Evolutionary conservation across 768 basidiomycete species (phyloP).

Genomic region (Solioccasus polychromus): DNA sequence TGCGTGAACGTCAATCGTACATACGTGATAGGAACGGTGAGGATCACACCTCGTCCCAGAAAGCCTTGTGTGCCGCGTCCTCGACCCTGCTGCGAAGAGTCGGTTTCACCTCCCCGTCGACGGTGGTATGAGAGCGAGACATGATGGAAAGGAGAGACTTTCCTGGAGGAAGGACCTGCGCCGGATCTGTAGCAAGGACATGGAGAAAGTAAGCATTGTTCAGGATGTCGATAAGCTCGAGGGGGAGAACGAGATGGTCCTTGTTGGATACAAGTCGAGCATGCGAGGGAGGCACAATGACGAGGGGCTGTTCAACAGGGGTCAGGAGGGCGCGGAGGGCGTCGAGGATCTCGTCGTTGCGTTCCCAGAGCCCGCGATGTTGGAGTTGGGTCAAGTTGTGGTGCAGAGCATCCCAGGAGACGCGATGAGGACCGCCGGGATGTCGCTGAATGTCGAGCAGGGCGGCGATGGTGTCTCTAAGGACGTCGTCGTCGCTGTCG

Average conservation of each 20-base stretch:
- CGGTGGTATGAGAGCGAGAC: constrained; percentile 25
- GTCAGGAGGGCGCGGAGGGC: constrained; percentile 18
- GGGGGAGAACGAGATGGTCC: constrained; percentile 39
- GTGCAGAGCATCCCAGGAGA: constrained; percentile 24
- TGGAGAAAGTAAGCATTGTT: constrained; percentile 67
- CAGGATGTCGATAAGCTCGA: constrained; percentile 53
- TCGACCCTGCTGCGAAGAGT: constrained; percentile 48
- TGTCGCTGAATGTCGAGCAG: constrained; percentile 21
- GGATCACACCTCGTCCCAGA: constrained; percentile 68
- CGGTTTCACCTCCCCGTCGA: constrained; percentile 19
- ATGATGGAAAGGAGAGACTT: constrained; percentile 72
- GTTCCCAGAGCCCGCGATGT: constrained; percentile 26
- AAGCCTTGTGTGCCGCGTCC: constrained; percentile 54
- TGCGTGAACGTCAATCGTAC: constrained; percentile 31
- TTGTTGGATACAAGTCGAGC: constrained; percentile 21
- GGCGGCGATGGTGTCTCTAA: constrained; percentile 19
- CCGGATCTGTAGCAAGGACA: constrained; percentile 60
- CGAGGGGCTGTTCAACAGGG: constrained; percentile 11
- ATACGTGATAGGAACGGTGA: constrained; percentile 4
- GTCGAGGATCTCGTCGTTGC: constrained; percentile 26
- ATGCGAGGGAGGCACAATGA: constrained; percentile 15
- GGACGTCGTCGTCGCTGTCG: constrained; percentile 11
- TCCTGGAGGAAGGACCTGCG: constrained; percentile 60
- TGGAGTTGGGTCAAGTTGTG: constrained; percentile 21
- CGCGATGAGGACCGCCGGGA: constrained; percentile 13